Percentiles rank a stretch among this genome's conserved stretches.
Conservation (phyloP, 1,284 basidiomycete species). For the Papiliotrema nemorosa region DNA sequence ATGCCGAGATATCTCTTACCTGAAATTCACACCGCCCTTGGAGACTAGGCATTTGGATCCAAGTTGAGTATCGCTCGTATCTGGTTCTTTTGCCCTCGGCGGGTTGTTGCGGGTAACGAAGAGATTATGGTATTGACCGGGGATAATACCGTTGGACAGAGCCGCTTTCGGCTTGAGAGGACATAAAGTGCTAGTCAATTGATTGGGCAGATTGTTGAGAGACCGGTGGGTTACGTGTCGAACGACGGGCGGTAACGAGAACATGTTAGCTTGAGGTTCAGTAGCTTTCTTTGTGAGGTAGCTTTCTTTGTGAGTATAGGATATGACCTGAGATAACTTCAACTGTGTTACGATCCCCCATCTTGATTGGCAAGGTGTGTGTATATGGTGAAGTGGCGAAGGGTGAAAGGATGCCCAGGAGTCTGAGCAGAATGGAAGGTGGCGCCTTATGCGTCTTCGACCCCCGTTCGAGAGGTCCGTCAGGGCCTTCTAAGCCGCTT, state of each 20-base stretch:
- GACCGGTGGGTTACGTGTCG: slow-evolving; percentile 5
- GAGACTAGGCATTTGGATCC: slow-evolving; percentile 5
- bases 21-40: slow-evolving; percentile 5
- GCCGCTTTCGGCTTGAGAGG: slow-evolving; percentile 3
- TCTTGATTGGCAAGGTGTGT: no score
- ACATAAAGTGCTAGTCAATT: neutral
- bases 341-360: no score
- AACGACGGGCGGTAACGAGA: slow-evolving; percentile 3
- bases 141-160: neutral
- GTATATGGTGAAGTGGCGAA: no score
- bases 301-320: no score
- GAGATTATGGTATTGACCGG: slow-evolving; percentile 10
- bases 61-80: slow-evolving; percentile 3
- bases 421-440: no score
- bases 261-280: no score
- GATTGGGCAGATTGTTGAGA: neutral
- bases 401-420: no score
- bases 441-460: no score
- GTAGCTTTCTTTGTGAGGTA: no score
- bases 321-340: no score
- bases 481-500: no score
- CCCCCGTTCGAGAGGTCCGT: no score
- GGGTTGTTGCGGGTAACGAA: slow-evolving; percentile 4
- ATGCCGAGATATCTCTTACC: neutral
- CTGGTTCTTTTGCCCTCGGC: neutral